Evolutionary conservation across 805 yeast species (phyloP), one percentile per base, ranked within the genome.

Genomic region (Ogataea neopini): DNA sequence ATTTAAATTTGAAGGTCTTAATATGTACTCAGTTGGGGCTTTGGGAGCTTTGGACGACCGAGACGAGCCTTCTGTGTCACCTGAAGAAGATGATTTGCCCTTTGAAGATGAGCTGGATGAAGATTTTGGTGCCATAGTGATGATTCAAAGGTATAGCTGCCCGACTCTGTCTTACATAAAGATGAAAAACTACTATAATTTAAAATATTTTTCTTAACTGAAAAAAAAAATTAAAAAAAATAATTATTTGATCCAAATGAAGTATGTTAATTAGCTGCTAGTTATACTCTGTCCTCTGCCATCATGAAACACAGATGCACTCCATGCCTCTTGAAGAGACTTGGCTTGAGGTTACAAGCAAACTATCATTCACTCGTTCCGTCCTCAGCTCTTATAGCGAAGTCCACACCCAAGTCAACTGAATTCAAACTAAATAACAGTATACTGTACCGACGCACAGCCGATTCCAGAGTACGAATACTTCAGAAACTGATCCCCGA

Each of bases 11-110:
- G 53, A 47, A 6, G 70, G 68, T 34, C 70, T 53, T 25, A 66
- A 28, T 3, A 66, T 62, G 37, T 53, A 66, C 46, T 64, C 68
- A 0, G 57, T 43, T 10, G 66, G 64, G 4, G 53, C 48, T 43
- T 59, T 59, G 8, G 59, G 55, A 13, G 40, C 36, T 30, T 50
- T 52, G 41, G 52, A 50, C 17, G 53, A 13, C 33, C 49, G 51
- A 0, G 49, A 18, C 14, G 57, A 22, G 7, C 50, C 23, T 6
- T 47, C 40, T 13, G 46, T 9, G 7, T 53, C 37, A 14, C 40
- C 40, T 18, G 29, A 3, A 6, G 40, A 4, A 9, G 28, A 6
- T 8, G 40, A 36, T 18, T 20, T 25, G 11, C 40, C 8, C 13
- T 36, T 36, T 13, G 40, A 36, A 25, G 40, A 4, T 8, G 40